Percentiles rank a stretch among this genome's conserved stretches.
These are phyloP conservation scores for Phaffia tasmanica DNA, from an alignment of 768 basidiomycete genomes.

Conservation along the genomic window DNA sequence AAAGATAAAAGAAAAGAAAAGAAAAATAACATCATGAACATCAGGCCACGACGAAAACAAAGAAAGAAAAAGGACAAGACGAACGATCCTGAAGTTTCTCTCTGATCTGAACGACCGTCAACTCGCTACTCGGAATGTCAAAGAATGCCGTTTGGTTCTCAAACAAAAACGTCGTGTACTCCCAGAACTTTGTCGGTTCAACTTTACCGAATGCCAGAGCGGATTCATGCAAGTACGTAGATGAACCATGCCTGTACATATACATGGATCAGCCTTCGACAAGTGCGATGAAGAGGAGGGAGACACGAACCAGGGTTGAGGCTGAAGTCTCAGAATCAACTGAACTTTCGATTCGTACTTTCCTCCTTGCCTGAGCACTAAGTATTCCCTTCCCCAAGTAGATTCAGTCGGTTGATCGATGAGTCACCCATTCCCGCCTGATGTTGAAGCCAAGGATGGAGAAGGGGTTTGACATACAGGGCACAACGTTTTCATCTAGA, in stretches of 20 bases:
- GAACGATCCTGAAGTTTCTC: constrained; percentile 9
- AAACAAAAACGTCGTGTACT: constrained; percentile 54
- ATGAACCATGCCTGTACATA: constrained; percentile 6
- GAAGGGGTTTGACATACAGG: constrained; percentile 7
- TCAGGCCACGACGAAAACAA: too few relatives aligned
- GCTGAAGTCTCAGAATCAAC: constrained; percentile 5
- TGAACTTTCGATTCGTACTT: not conserved
- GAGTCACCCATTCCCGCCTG: too few relatives aligned
- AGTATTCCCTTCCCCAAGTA: constrained; percentile 45
- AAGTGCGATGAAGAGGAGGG: not conserved
- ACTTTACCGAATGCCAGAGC: constrained; percentile 61
- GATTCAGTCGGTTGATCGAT: too few relatives aligned
- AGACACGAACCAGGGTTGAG: constrained; percentile 8
- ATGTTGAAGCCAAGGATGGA: not conserved
- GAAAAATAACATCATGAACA: not conserved
- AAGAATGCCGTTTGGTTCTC: constrained; percentile 20
- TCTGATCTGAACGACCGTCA: constrained; percentile 5
- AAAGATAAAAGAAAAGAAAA: not conserved
- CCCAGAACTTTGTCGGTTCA: constrained; percentile 69
- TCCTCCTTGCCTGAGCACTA: constrained; percentile 33
- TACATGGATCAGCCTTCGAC: not conserved
- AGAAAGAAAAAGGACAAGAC: not conserved
- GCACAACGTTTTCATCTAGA: constrained; percentile 14
- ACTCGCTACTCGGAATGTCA: constrained; percentile 6
- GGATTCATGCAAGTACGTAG: constrained; percentile 69